phyloP scores from a whole-genome alignment of 1,284 basidiomycete species.

The Cystobasidiaceae sp. region DNA sequence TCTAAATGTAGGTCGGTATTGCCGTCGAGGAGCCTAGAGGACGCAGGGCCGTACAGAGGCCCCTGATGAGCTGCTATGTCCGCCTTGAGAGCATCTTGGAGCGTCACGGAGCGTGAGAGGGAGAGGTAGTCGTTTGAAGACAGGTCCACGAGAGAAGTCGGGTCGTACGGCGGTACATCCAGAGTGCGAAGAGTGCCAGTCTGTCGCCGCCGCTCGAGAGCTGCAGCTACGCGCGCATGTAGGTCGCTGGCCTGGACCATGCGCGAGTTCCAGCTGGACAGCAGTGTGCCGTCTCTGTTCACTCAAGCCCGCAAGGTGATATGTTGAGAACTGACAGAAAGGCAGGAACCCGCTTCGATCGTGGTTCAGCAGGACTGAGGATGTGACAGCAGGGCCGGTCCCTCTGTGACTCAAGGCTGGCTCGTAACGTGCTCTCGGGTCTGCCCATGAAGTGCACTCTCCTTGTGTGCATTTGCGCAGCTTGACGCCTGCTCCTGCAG shows the following conservation, averaged over 20 bases:
- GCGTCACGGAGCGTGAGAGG: slow-evolving; percentile 58
- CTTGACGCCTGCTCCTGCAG: no score
- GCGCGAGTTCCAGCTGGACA: neutral
- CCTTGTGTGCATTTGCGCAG: no score
- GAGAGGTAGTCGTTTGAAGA: slow-evolving; percentile 93
- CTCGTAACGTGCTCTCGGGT: no score
- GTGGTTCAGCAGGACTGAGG: no score
- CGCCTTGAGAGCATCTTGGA: slow-evolving; percentile 58
- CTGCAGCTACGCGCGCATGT: slow-evolving; percentile 3
- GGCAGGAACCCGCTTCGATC: no score
- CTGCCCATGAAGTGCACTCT: no score
- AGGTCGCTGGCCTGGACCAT: neutral
- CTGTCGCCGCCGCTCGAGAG: neutral
- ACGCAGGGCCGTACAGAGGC: slow-evolving; percentile 71
- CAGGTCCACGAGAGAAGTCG: slow-evolving; percentile 57
- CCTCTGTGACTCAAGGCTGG: no score
- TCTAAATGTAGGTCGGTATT: slow-evolving; percentile 63
- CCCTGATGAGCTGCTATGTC: neutral
- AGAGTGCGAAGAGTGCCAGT: slow-evolving; percentile 14
- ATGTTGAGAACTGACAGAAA: neutral
- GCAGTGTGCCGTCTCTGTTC: neutral
- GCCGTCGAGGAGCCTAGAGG: slow-evolving; percentile 79
- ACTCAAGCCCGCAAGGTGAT: neutral
- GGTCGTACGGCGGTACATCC: slow-evolving; percentile 7
- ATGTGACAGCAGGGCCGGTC: no score